These are phyloP conservation scores for Colletotrichum brevisporum DNA, from an alignment of 2,329 filamentous ascomycete species.

Conservation along the genomic window DNA sequence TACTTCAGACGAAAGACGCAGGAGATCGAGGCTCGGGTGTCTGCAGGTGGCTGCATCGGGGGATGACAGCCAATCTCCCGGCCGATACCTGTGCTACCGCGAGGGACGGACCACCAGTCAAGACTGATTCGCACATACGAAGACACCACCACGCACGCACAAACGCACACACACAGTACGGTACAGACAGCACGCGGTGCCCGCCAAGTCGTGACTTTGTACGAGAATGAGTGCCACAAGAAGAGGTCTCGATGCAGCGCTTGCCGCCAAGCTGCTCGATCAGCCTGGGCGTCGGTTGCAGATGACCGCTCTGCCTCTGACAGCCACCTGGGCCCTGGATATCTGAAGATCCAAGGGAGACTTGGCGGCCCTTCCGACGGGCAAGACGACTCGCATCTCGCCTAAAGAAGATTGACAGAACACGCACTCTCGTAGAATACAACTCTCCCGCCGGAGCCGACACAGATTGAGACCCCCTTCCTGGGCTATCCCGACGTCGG, in stretches of 20 bases:
- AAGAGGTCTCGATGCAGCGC: slow-evolving; percentile 19
- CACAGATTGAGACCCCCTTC: not conserved
- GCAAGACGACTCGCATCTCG: slow-evolving; percentile 10
- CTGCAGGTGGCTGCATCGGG: slow-evolving; percentile 36
- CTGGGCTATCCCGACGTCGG: slow-evolving; percentile 1
- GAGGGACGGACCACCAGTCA: not conserved
- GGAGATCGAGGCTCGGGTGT: slow-evolving; percentile 32
- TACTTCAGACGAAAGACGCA: slow-evolving; percentile 36
- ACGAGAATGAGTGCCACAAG: slow-evolving; percentile 12
- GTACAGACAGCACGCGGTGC: not conserved
- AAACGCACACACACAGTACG: not conserved
- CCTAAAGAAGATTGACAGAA: not conserved
- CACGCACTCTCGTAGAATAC: not conserved
- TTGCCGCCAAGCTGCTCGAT: slow-evolving; percentile 34
- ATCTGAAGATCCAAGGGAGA: slow-evolving; percentile 5
- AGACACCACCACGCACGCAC: not conserved
- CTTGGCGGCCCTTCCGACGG: slow-evolving; percentile 5
- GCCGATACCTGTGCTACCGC: slow-evolving; percentile 15
- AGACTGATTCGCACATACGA: not conserved
- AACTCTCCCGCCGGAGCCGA: slow-evolving; percentile 10
- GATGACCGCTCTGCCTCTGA: slow-evolving; percentile 14
- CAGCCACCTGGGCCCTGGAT: not conserved
- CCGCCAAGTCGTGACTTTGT: slow-evolving; percentile 19
- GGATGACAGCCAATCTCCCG: slow-evolving; percentile 31
- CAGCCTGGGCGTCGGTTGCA: slow-evolving; percentile 36